Evolutionary conservation across 352 stramenopile species (phyloP).

Genomic region (Phytophthora multivora): DNA sequence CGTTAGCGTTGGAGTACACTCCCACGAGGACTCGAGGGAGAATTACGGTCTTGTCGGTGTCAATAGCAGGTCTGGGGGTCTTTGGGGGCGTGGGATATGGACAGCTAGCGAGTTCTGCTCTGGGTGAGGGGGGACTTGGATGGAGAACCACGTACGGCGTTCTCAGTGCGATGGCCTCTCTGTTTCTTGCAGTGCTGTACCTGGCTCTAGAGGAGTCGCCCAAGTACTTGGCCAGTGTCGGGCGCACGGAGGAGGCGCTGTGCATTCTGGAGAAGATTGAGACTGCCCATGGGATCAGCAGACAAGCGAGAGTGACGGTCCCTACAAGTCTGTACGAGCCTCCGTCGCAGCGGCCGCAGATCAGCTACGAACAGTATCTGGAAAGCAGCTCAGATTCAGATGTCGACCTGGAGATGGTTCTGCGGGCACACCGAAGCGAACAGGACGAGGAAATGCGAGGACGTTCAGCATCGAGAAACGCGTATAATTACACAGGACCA

Average conservation of each 20-base stretch:
- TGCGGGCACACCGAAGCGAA: not conserved
- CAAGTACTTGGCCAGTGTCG: conserved; percentile 70
- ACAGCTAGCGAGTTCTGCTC: conserved; percentile 14
- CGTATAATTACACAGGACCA: conserved; percentile 21
- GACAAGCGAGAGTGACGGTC: conserved; percentile 55
- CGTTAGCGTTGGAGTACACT: conserved; percentile 62
- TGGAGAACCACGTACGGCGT: conserved; percentile 37
- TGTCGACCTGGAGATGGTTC: conserved; percentile 25
- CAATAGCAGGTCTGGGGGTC: conserved; percentile 46
- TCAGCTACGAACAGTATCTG: conserved; percentile 30
- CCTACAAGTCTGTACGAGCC: conserved; percentile 67
- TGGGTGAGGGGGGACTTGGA: conserved; percentile 27
- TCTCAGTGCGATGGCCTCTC: conserved; percentile 30
- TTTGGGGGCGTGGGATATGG: conserved; percentile 47
- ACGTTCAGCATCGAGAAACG: not conserved
- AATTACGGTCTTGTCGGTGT: conserved; percentile 56
- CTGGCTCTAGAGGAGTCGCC: conserved; percentile 59
- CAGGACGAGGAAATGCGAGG: conserved; percentile 10
- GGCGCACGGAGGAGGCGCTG: conserved; percentile 63
- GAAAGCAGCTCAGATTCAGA: conserved; percentile 33
- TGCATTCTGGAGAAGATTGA: conserved; percentile 62
- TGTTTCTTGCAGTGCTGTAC: conserved; percentile 35
- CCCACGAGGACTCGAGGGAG: conserved; percentile 63
- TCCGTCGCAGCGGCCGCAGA: conserved; percentile 36
- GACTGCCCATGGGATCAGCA: conserved; percentile 55